phyloP scores from a whole-genome alignment of 2,329 filamentous ascomycete species.

The Grosmannia serpens region DNA sequence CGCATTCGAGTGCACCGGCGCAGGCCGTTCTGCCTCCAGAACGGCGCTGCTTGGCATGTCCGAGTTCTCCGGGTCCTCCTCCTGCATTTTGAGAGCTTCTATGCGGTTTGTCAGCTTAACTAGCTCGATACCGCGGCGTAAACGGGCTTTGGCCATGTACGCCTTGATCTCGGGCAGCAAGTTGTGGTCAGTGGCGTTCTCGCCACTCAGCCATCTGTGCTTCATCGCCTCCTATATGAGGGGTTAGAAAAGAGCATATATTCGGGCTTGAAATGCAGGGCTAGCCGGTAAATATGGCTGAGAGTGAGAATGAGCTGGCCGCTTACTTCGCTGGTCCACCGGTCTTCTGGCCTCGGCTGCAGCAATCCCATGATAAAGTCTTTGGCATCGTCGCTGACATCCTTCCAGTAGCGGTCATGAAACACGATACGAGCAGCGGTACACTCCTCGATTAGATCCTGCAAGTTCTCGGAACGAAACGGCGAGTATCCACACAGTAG shows the following conservation, averaged over 20 bases:
- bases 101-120: conserved; percentile 95
- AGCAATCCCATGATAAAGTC: conserved; percentile 80
- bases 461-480: conserved; percentile 88
- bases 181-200: conserved; percentile 90
- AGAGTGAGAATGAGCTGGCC: neutral
- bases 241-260: neutral
- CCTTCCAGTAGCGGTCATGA: conserved; percentile 97
- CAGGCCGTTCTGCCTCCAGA: neutral
- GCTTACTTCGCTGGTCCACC: conserved; percentile 65
- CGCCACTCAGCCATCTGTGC: conserved; percentile 82
- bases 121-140: conserved; percentile 88
- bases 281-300: too few species aligned
- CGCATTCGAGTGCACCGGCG: neutral
- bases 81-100: conserved; percentile 84
- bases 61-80: conserved; percentile 69
- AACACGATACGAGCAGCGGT: conserved; percentile 75
- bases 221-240: conserved; percentile 54
- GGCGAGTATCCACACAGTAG: conserved; percentile 96
- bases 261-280: too few species aligned
- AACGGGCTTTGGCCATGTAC: conserved; percentile 81
- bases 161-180: conserved; percentile 93
- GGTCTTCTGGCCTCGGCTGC: conserved; percentile 63
- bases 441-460: conserved; percentile 91
- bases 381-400: conserved; percentile 91
- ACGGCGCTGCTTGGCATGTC: conserved; percentile 34